Base-by-base conservation (phyloP, 257 asterid genomes). In the Cordia subcordata region DNA sequence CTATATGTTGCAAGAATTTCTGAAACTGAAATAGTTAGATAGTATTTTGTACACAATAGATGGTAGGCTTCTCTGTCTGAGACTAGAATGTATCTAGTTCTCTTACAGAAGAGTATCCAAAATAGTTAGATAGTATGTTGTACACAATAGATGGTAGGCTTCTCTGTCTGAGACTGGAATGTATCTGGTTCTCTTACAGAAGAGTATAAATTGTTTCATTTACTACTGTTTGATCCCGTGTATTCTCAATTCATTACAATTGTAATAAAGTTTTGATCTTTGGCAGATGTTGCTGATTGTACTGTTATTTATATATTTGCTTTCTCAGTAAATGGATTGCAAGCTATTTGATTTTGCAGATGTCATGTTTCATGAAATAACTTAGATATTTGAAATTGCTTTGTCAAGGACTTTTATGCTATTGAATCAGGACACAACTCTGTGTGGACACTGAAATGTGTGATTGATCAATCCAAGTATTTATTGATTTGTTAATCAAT, bases 21-120 rank as follows among this genome's bases (percentile, higher is more conserved):
- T 55, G 35, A 55, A 53, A 58, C 20, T 42, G n/a, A n/a, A 63
- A 52, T 42, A 37, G 35, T 27, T 27, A 27, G 35, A 6, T 27
- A 27, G 35, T 27, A 27, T 27, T 1, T 27, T 27, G 35, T 27
- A 27, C 3, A 27, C 35, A 27, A 27, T 6, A 27, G 4, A 57
- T 40, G 58, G 60, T 51, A 23, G 44, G 82, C 88, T 69, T 81
- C 86, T 85, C 85, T 71, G 81, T 79, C 39, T 57, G 78, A 55
- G 66, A 73, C 57, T 50, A 63, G 80, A 60, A 52, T 65, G 71
- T 62, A 52, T 70, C 23, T 53, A n/a, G n/a, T n/a, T 72, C 75
- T 67, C 74, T 57, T 35, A 69, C 82, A 64, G 85, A 60, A 85
- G 87, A 85, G 83, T 66, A 50, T 62, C n/a, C n/a, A n/a, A n/a